phyloP scores from a whole-genome alignment of 139 green algal species.

The Picochlorum costavermella region DNA sequence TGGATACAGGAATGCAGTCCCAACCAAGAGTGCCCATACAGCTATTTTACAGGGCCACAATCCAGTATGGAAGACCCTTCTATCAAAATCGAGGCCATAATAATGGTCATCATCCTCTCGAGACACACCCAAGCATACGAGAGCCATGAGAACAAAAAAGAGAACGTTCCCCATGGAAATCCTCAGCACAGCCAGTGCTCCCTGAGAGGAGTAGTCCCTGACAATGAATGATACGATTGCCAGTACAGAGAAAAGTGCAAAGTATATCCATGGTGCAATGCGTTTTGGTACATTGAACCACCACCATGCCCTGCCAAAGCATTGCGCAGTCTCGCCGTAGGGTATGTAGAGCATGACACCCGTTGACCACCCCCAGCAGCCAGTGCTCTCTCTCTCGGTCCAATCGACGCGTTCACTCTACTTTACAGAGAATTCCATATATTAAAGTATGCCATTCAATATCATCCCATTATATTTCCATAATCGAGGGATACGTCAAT shows the following conservation, averaged over 20 bases:
- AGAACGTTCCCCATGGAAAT: conserved; percentile 66
- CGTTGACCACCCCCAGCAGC: too few species aligned
- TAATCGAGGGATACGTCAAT: too few species aligned
- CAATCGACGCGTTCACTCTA: too few species aligned
- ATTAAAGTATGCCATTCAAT: too few species aligned
- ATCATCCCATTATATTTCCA: too few species aligned
- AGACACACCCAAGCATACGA: conserved; percentile 45
- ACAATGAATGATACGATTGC: conserved; percentile 47
- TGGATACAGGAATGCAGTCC: conserved; percentile 56
- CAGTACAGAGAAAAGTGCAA: conserved; percentile 34
- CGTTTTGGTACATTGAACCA: conserved; percentile 1
- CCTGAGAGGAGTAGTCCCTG: conserved; percentile 53
- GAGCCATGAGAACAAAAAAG: conserved; percentile 54
- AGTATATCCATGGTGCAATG: conserved; percentile 48
- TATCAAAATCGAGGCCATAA: conserved; percentile 13
- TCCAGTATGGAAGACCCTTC: conserved; percentile 46
- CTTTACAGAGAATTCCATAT: too few species aligned
- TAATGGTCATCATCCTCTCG: neutral
- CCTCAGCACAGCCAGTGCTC: conserved; percentile 55
- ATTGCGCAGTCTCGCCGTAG: too few species aligned
- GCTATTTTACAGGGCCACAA: conserved; percentile 40
- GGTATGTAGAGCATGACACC: too few species aligned
- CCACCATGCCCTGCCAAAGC: too few species aligned
- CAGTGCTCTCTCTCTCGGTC: too few species aligned
- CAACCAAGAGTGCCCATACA: conserved; percentile 42